A percentile compares a stretch with the other conserved stretches of the same genome.
phyloP scores from a whole-genome alignment of 2,329 filamentous ascomycete genomes.

The Venturia nashicola region DNA sequence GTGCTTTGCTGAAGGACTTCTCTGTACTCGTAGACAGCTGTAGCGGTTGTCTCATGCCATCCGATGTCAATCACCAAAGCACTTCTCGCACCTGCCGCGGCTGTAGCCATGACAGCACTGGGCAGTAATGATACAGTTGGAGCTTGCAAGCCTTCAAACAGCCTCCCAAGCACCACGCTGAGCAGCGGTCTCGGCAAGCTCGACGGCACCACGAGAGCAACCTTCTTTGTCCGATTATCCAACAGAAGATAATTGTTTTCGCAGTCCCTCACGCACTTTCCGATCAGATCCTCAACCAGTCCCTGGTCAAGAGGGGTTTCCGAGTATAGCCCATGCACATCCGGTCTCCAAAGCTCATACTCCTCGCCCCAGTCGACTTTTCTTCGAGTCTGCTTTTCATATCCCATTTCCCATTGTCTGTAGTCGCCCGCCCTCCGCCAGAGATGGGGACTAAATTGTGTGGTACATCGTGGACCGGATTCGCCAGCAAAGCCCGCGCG shows the following conservation, averaged over 20 bases:
- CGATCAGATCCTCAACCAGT: constrained; percentile 75
- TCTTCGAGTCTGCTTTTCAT: constrained; percentile 34
- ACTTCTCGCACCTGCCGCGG: constrained; percentile 75
- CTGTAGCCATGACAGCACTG: constrained; percentile 57
- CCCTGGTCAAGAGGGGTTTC: constrained; percentile 50
- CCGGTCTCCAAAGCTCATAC: constrained; percentile 65
- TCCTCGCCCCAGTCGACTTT: constrained; percentile 48
- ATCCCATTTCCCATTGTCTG: constrained; percentile 51
- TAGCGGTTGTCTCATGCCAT: constrained; percentile 81
- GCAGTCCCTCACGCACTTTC: constrained; percentile 66
- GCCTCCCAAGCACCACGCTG: constrained; percentile 59
- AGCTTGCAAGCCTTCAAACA: constrained; percentile 72
- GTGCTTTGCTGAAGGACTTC: constrained; percentile 62
- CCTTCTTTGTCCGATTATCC: constrained; percentile 62
- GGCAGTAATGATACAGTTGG: constrained; percentile 74
- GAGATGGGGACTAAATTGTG: constrained; percentile 63
- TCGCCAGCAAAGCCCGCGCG: constrained; percentile 82
- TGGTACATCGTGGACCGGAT: constrained; percentile 55
- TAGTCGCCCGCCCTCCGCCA: constrained; percentile 74
- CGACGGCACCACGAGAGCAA: constrained; percentile 66
- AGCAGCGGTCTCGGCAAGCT: constrained; percentile 66
- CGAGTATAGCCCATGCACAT: constrained; percentile 50
- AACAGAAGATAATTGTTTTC: constrained; percentile 64
- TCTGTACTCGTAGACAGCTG: constrained; percentile 80
- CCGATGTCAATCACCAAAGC: constrained; percentile 81